Evolutionary conservation across 768 basidiomycete genomes (phyloP).

Genomic region (Russula sp.): DNA sequence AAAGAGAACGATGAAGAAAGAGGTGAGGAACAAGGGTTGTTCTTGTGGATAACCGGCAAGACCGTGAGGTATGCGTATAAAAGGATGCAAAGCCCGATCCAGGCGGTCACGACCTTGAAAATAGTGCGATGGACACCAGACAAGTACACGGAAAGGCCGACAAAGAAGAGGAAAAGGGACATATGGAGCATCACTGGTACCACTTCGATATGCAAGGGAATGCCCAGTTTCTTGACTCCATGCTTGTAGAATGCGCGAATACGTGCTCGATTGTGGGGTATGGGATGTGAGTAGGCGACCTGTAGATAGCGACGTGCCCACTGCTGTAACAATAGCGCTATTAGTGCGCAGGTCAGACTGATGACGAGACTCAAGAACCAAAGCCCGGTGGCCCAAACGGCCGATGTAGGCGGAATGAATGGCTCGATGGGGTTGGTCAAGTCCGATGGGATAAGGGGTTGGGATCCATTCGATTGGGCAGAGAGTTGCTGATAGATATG

Average conservation of each 20-base stretch:
- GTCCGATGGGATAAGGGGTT: background rate
- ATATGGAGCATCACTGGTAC: conserved; percentile 50
- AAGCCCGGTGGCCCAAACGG: conserved; percentile 42
- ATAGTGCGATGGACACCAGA: conserved; percentile 33
- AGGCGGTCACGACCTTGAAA: conserved; percentile 17
- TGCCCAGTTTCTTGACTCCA: conserved; percentile 42
- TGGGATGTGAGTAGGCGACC: conserved; percentile 35
- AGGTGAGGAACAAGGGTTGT: conserved; percentile 9
- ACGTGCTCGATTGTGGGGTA: conserved; percentile 39
- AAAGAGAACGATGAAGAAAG: conserved; percentile 5
- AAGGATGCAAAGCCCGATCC: conserved; percentile 18
- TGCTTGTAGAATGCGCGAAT: conserved; percentile 41
- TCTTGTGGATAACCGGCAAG: conserved; percentile 14
- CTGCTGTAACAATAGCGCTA: conserved; percentile 48
- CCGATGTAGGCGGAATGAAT: conserved; percentile 33
- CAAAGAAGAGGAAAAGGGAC: conserved; percentile 51
- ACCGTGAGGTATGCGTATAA: conserved; percentile 26
- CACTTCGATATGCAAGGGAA: conserved; percentile 42
- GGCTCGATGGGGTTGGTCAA: conserved; percentile 11
- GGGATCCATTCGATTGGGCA: background rate
- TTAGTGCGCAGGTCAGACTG: conserved; percentile 45
- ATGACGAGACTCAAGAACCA: conserved; percentile 42
- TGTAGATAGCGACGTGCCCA: conserved; percentile 45
- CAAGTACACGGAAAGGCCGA: conserved; percentile 48
- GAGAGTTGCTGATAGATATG: conserved; percentile 7